A percentile compares a stretch with the other conserved stretches of the same genome.
These are phyloP conservation scores for Poa pratensis DNA, from an alignment of 176 grass and related monocot species.

Conservation along the genomic window DNA sequence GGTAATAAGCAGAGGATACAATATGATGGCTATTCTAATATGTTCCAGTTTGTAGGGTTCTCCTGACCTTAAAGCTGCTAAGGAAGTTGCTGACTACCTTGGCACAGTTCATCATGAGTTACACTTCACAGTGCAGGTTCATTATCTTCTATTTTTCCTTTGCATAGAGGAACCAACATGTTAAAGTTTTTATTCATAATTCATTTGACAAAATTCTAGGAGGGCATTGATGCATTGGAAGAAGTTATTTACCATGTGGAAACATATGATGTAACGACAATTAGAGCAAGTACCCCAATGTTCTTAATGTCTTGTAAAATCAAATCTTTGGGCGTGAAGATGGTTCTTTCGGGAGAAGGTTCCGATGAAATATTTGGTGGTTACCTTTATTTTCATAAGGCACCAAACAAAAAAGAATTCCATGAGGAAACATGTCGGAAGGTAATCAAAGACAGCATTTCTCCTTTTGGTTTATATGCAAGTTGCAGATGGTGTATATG, in stretches of 20 bases:
- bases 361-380: slow-evolving; percentile 98
- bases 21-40: neutral
- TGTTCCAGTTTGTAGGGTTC: slow-evolving; percentile 67
- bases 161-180: neutral
- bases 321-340: slow-evolving; percentile 97
- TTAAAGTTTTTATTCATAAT: neutral
- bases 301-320: slow-evolving; percentile 99
- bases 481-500: slow-evolving; percentile 1
- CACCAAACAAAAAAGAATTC: slow-evolving; percentile 97
- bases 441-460: slow-evolving; percentile 51
- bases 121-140: slow-evolving; percentile 97
- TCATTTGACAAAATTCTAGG: slow-evolving; percentile 59
- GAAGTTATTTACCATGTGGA: slow-evolving; percentile 96
- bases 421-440: slow-evolving; percentile 92
- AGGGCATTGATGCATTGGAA: slow-evolving; percentile 94
- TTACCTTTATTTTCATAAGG: slow-evolving; percentile 98
- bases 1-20: slow-evolving; percentile 1
- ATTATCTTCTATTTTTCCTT: slow-evolving; percentile 20
- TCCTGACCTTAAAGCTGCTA: slow-evolving; percentile 97
- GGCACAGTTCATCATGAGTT: slow-evolving; percentile 89
- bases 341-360: slow-evolving; percentile 99
- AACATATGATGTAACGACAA: slow-evolving; percentile 91
- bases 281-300: slow-evolving; percentile 98
- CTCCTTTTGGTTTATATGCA: slow-evolving; percentile 2
- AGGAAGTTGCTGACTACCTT: slow-evolving; percentile 98